Evolutionary conservation across 202 grass and related monocot genomes (phyloP).

Genomic region (Zoysia matrella): DNA sequence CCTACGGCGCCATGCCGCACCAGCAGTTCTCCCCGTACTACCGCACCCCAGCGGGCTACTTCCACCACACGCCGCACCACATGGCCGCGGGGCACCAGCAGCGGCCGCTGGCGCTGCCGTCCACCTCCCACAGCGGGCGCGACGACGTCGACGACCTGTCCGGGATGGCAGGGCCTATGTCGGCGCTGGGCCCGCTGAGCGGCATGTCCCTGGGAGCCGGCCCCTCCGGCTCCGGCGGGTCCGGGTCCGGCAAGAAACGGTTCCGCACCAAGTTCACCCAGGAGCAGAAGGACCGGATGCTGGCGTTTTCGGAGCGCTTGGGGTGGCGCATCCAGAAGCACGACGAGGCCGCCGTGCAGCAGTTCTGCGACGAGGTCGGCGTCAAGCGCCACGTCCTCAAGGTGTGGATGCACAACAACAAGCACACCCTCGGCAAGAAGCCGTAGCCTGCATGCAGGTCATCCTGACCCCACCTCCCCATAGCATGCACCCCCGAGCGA

Average conservation of each 20-base stretch:
- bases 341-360: constrained; percentile 90
- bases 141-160: constrained; percentile 78
- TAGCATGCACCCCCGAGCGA: not conserved
- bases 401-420: constrained; percentile 99
- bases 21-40: constrained; percentile 89
- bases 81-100: constrained; percentile 5
- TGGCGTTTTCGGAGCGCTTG: constrained; percentile 81
- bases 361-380: constrained; percentile 87
- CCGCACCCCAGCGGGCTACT: constrained; percentile 81
- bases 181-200: constrained; percentile 46
- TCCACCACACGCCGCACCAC: constrained; percentile 60
- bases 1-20: constrained; percentile 50
- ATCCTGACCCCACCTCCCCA: too few species aligned
- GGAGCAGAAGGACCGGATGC: constrained; percentile 24
- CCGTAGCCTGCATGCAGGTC: constrained; percentile 31
- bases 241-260: constrained; percentile 79
- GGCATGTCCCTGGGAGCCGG: constrained; percentile 62
- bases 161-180: constrained; percentile 61
- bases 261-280: constrained; percentile 32
- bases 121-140: constrained; percentile 62
- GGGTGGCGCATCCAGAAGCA: constrained; percentile 99
- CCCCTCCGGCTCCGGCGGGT: constrained; percentile 53
- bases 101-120: constrained; percentile 74
- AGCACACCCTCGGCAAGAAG: constrained; percentile 98
- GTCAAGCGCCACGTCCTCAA: constrained; percentile 94